A percentile compares a stretch with the other conserved stretches of the same genome.
These are phyloP conservation scores for Aspergillus persii DNA, from an alignment of 2,329 filamentous ascomycete genomes.

Conservation along the genomic window DNA sequence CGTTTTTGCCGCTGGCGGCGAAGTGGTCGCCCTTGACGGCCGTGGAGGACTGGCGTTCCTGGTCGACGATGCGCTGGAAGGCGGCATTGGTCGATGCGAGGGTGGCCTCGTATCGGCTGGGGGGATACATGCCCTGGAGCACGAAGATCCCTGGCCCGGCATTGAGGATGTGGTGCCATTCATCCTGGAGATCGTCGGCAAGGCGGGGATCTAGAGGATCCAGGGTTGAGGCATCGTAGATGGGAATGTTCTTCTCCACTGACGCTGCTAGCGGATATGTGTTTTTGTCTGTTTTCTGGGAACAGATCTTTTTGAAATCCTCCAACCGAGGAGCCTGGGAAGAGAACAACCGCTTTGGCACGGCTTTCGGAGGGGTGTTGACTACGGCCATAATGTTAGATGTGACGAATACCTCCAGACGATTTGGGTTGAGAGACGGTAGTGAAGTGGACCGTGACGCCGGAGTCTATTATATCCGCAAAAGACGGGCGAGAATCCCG, in stretches of 20 bases:
- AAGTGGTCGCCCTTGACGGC: constrained; percentile 59
- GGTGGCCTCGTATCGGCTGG: constrained; percentile 31
- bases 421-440: background rate
- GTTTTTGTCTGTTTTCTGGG: constrained; percentile 33
- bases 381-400: background rate
- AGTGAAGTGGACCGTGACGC: background rate
- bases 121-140: constrained; percentile 51
- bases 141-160: constrained; percentile 60
- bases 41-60: constrained; percentile 37
- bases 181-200: constrained; percentile 53
- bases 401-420: background rate
- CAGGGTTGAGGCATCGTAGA: constrained; percentile 51
- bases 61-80: constrained; percentile 50
- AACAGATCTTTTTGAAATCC: constrained; percentile 47
- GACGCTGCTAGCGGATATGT: constrained; percentile 50
- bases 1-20: constrained; percentile 54
- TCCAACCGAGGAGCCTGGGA: constrained; percentile 29
- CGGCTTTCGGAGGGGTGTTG: background rate
- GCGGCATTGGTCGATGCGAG: constrained; percentile 50
- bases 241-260: constrained; percentile 53
- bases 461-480: background rate
- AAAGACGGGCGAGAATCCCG: constrained; percentile 4
- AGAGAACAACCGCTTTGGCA: constrained; percentile 22
- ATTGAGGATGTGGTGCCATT: constrained; percentile 59
- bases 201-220: constrained; percentile 30